phyloP scores from a whole-genome alignment of 768 basidiomycete species.

The Panaeolus cyanescens region DNA sequence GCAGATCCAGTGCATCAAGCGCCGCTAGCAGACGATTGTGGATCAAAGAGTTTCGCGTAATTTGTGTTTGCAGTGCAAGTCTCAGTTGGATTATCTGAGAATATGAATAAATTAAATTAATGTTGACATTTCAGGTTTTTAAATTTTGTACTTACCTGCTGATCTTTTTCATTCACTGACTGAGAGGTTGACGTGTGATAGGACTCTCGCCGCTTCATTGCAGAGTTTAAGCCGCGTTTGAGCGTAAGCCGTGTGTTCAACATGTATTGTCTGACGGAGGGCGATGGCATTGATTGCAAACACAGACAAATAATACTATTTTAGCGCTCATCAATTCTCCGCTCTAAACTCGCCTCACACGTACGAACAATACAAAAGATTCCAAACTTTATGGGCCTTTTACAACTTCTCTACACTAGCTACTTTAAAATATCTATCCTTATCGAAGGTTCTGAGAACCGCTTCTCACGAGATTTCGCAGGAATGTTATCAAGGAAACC shows the following conservation, averaged over 20 bases:
- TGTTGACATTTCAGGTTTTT: too few species aligned
- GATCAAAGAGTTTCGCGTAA: constrained; percentile 40
- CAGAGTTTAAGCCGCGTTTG: not conserved
- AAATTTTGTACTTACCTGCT: too few species aligned
- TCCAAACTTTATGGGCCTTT: too few species aligned
- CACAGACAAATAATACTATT: not conserved
- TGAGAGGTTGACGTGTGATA: not conserved
- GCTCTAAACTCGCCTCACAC: not conserved
- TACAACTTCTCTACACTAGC: too few species aligned
- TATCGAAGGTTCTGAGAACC: too few species aligned
- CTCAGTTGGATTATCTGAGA: not conserved
- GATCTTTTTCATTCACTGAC: not conserved
- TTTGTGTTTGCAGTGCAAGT: constrained; percentile 17
- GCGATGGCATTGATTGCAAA: not conserved
- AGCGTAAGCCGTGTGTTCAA: not conserved
- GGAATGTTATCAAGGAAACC: too few species aligned
- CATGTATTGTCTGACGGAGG: too few species aligned
- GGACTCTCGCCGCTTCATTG: not conserved
- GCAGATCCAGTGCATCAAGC: constrained; percentile 49
- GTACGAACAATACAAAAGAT: not conserved
- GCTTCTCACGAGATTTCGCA: too few species aligned
- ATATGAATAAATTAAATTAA: too few species aligned
- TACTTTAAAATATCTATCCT: too few species aligned
- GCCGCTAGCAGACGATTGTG: constrained; percentile 50
- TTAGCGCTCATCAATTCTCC: not conserved